Evolutionary conservation across 2,329 filamentous ascomycete genomes (phyloP).

Genomic region (Aplosporella prunicola): DNA sequence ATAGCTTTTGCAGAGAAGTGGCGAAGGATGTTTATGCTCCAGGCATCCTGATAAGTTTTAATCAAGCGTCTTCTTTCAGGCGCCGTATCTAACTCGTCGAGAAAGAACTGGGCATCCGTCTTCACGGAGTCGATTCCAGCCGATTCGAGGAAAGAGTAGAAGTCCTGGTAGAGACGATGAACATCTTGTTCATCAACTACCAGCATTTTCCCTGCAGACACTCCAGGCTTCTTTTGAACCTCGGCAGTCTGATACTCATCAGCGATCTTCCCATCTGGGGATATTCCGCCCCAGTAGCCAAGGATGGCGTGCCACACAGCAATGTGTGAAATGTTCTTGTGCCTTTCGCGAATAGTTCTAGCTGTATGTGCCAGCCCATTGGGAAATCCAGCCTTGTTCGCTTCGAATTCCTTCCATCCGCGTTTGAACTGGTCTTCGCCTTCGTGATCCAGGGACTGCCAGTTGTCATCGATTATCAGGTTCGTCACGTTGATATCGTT

Average conservation of each 20-base stretch:
- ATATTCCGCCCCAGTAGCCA: conserved; percentile 87
- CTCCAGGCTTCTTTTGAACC: conserved; percentile 45
- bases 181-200: conserved; percentile 69
- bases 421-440: conserved; percentile 43
- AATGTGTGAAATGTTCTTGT: conserved; percentile 42
- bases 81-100: conserved; percentile 65
- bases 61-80: conserved; percentile 62
- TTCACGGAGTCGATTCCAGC: conserved; percentile 81
- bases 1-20: conserved; percentile 72
- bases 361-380: conserved; percentile 66
- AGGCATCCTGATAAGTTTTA: conserved; percentile 72
- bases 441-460: conserved; percentile 62
- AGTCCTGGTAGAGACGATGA: conserved; percentile 73
- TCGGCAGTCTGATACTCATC: conserved; percentile 64
- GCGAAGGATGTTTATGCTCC: conserved; percentile 66
- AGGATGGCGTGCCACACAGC: conserved; percentile 19
- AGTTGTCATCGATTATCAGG: conserved; percentile 94
- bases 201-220: conserved; percentile 57
- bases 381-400: conserved; percentile 69
- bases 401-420: conserved; percentile 60
- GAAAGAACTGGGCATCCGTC: conserved; percentile 83
- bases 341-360: conserved; percentile 55
- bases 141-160: conserved; percentile 69
- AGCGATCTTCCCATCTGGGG: conserved; percentile 63
- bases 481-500: conserved; percentile 69